A percentile compares a stretch with the other conserved stretches of the same genome.
Evolutionary conservation across 1,139 yeast genomes (phyloP).

Genomic region (Suhomyces taliae): DNA sequence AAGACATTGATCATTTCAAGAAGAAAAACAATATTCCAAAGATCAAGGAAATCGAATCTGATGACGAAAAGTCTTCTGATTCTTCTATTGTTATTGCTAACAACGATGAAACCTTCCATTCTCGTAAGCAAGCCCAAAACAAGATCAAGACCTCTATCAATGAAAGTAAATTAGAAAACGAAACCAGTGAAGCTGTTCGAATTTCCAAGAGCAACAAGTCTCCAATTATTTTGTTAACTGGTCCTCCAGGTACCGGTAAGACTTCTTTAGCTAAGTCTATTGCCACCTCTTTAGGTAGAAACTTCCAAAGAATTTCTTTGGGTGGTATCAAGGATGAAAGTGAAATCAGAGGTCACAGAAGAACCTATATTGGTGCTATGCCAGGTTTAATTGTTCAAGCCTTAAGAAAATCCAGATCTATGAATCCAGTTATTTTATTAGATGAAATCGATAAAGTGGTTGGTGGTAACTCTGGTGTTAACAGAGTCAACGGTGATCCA

Average conservation of each 20-base stretch:
- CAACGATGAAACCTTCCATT: conserved; percentile 34
- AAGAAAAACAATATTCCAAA: conserved; percentile 11
- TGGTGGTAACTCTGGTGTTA: conserved; percentile 52
- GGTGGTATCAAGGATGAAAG: conserved; percentile 92
- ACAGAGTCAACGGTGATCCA: conserved; percentile 77
- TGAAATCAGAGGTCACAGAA: conserved; percentile 87
- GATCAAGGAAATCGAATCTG: conserved; percentile 5
- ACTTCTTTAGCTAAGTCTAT: conserved; percentile 87
- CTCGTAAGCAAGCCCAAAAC: conserved; percentile 29
- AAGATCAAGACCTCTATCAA: conserved; percentile 25
- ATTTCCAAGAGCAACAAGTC: conserved; percentile 49
- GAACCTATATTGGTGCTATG: conserved; percentile 93
- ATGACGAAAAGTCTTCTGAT: conserved; percentile 7
- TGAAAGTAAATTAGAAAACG: conserved; percentile 13
- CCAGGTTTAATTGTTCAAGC: conserved; percentile 86
- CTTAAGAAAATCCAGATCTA: conserved; percentile 70
- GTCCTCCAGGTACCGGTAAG: conserved; percentile 96
- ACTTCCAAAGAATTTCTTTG: conserved; percentile 79
- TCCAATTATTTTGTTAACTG: conserved; percentile 80
- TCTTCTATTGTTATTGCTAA: conserved; percentile 36
- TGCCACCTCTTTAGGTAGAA: conserved; percentile 76
- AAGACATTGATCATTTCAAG: conserved; percentile 18
- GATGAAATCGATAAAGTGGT: conserved; percentile 89
- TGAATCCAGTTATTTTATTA: conserved; percentile 85
- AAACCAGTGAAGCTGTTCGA: conserved; percentile 21